A percentile compares a stretch with the other conserved stretches of the same genome.
These are phyloP conservation scores for Alternaria brassicicola DNA, from an alignment of 2,329 filamentous ascomycete genomes.

Conservation along the genomic window DNA sequence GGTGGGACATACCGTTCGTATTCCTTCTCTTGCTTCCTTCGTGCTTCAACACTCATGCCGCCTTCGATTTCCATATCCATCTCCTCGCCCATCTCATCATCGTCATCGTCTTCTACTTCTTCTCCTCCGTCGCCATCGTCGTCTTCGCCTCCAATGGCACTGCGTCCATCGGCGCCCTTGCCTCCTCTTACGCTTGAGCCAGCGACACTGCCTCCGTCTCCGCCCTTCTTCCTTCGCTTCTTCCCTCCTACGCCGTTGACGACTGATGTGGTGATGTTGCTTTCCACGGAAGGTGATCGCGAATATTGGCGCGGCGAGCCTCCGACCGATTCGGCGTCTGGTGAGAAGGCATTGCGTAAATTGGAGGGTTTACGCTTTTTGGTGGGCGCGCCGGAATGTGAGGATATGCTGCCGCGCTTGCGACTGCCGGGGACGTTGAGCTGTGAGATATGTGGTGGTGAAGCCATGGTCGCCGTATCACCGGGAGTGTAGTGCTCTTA, in stretches of 20 bases:
- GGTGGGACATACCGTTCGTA: conserved; percentile 55
- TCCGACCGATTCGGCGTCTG: conserved; percentile 58
- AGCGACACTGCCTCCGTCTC: conserved; percentile 44
- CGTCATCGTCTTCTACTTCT: conserved; percentile 64
- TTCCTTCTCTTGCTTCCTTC: conserved; percentile 70
- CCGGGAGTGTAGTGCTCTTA: neutral
- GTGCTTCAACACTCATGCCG: conserved; percentile 61
- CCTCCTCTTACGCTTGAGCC: conserved; percentile 44
- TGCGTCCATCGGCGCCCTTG: conserved; percentile 35
- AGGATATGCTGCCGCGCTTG: conserved; percentile 66
- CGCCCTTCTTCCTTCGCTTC: conserved; percentile 61
- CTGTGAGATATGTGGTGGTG: conserved; percentile 60
- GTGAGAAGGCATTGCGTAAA: conserved; percentile 80
- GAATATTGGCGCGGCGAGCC: conserved; percentile 58
- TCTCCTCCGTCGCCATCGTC: conserved; percentile 64
- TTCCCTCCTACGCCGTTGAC: conserved; percentile 56
- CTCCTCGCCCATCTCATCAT: conserved; percentile 55
- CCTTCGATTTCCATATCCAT: conserved; percentile 55
- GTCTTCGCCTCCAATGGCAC: conserved; percentile 53
- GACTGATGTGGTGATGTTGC: conserved; percentile 60
- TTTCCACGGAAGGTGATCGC: conserved; percentile 70
- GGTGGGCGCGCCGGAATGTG: conserved; percentile 49
- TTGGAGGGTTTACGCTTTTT: conserved; percentile 77
- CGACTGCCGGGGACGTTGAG: conserved; percentile 68
- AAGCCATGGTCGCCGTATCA: conserved; percentile 60